Base-by-base conservation (phyloP, 163 green algal species). In the Scenedesmus sp. region DNA sequence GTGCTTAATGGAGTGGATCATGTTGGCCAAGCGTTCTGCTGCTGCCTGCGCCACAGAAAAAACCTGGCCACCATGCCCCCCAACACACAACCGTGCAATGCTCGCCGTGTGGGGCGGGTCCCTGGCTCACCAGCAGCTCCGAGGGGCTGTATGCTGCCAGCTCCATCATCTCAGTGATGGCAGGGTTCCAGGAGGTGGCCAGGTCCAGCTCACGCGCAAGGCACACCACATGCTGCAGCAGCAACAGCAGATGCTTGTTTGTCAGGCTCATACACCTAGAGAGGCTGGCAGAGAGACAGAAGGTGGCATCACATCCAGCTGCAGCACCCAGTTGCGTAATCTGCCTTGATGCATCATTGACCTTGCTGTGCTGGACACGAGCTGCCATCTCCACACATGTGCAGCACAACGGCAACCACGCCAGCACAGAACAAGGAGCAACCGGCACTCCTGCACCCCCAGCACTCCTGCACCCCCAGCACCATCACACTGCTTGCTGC, bases 141-240 rank as follows among this genome's bases (percentile, higher is more conserved):
- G 42, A 53, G 3, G 73, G 33, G 44, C 68, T 80, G 65, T 68
- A 85, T 24, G 49, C 40, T 9, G n/a, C 65, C 88, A 92, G 81
- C 89, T 86, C 82, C 20, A 43, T 12, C 33, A 84, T 79, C 30
- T 92, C 82, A 10, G 37, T 59, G 16, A 92, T 85, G n/a, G 88
- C 81, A 24, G 81, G 81, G 81, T 92, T 92, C 88, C 88, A 92
- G 81, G 53, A 79, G 59, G 81, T 88, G 35, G 78, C 88, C n/a
- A 92, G 65, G 61, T 92, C 88, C 15, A 88, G 4, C 88, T 92
- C 88, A 22, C 81, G 81, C 16, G 88, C 88, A 9, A 92, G 33
- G 44, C 68, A 85, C 37, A 78, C 30, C 0, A 83, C 61, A 46
- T 89, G 53, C 88, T 92, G 87, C 51, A 78, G 53, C 82, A 87